These are phyloP conservation scores for Trichoderma breve DNA, from an alignment of 2,329 filamentous ascomycete species.

Conservation along the genomic window DNA sequence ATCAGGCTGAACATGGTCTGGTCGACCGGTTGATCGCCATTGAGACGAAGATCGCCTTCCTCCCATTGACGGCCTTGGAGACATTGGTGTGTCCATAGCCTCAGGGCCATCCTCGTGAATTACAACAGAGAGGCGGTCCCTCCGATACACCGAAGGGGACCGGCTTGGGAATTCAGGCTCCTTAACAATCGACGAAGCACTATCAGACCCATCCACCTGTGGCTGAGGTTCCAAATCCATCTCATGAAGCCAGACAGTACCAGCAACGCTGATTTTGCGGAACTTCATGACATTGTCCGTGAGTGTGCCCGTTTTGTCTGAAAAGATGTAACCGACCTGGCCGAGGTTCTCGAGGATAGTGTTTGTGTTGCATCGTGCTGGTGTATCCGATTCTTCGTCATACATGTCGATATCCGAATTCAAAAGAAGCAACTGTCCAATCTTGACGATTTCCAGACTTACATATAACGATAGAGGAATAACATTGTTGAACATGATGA, in stretches of 20 bases:
- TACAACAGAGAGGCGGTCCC: slow-evolving; percentile 29
- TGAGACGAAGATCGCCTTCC: slow-evolving; percentile 48
- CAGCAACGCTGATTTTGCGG: slow-evolving; percentile 84
- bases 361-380: slow-evolving; percentile 85
- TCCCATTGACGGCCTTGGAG: slow-evolving; percentile 34
- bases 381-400: slow-evolving; percentile 77
- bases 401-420: slow-evolving; percentile 89
- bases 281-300: slow-evolving; percentile 97
- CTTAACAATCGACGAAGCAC: neutral
- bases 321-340: slow-evolving; percentile 87
- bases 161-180: slow-evolving; percentile 17
- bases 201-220: slow-evolving; percentile 23
- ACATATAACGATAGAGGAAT: slow-evolving; percentile 91
- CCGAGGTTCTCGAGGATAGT: slow-evolving; percentile 94
- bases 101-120: slow-evolving; percentile 32
- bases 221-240: slow-evolving; percentile 56
- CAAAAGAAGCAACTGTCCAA: slow-evolving; percentile 73
- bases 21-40: slow-evolving; percentile 49
- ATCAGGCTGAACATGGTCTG: slow-evolving; percentile 53
- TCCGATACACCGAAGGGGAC: slow-evolving; percentile 31
- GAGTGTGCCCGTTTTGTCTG: slow-evolving; percentile 90
- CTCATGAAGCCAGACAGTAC: slow-evolving; percentile 85
- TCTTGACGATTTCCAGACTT: slow-evolving; percentile 82
- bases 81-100: slow-evolving; percentile 26
- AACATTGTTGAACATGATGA: slow-evolving; percentile 97